These are phyloP conservation scores for Hypoxylon rickii DNA, from an alignment of 495 filamentous ascomycete genomes.

Conservation along the genomic window DNA sequence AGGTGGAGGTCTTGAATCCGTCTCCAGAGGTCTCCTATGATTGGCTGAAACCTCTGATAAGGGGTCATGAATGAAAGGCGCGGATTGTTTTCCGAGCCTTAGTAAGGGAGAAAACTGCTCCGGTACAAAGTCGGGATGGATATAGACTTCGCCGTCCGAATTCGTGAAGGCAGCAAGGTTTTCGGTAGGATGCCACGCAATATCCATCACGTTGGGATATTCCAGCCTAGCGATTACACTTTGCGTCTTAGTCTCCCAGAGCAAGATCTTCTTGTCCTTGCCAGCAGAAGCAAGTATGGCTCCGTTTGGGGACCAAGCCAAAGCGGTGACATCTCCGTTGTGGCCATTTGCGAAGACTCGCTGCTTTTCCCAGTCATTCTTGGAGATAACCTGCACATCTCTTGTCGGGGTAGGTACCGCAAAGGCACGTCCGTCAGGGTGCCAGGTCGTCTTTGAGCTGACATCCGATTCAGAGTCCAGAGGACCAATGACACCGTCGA, in stretches of 20 bases:
- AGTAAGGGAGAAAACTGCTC: conserved; percentile 66
- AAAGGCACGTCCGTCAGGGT: conserved; percentile 93
- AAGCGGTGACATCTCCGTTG: conserved; percentile 80
- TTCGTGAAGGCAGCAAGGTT: conserved; percentile 91
- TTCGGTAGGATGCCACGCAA: conserved; percentile 88
- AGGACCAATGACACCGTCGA: conserved; percentile 82
- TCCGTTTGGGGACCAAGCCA: conserved; percentile 94
- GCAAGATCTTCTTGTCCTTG: conserved; percentile 77
- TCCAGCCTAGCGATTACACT: conserved; percentile 72
- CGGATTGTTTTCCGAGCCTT: conserved; percentile 62
- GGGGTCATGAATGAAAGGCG: conserved; percentile 85
- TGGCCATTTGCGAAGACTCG: conserved; percentile 77
- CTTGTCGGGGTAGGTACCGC: conserved; percentile 80
- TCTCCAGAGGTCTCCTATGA: conserved; percentile 57
- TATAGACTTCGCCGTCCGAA: conserved; percentile 87
- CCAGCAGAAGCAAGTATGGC: conserved; percentile 81
- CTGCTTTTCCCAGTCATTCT: conserved; percentile 84
- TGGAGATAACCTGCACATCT: conserved; percentile 85
- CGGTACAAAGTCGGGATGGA: conserved; percentile 78
- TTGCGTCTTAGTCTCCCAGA: conserved; percentile 92
- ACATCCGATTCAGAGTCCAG: conserved; percentile 78
- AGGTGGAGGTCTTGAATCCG: conserved; percentile 59
- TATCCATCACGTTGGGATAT: conserved; percentile 77
- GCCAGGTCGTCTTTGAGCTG: conserved; percentile 81
- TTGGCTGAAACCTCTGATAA: conserved; percentile 73